Evolutionary conservation across 208 protist genomes (phyloP).

Genomic region (Wallacemonas sp.): DNA sequence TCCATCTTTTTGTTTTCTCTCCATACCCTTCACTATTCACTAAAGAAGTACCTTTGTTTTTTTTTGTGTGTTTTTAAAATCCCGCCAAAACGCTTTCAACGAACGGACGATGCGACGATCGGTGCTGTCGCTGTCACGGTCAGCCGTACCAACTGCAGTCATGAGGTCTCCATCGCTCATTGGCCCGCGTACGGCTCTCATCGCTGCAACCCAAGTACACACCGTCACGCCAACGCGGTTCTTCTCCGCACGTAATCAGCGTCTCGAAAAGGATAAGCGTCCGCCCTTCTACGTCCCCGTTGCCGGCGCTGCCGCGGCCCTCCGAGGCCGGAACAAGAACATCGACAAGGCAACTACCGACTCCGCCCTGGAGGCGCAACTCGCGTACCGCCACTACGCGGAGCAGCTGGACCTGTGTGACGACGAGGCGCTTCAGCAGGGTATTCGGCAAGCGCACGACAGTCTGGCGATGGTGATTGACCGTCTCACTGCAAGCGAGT

Average conservation of each 20-base stretch:
- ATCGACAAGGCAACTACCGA: background rate
- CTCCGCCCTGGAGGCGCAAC: background rate
- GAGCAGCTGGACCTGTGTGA: conserved; percentile 27
- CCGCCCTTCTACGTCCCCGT: conserved; percentile 1
- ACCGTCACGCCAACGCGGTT: background rate
- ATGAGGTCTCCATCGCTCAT: too few species aligned
- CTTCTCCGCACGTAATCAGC: conserved; percentile 9
- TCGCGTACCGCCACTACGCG: conserved; percentile 11
- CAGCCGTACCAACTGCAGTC: too few species aligned
- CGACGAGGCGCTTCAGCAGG: conserved; percentile 57
- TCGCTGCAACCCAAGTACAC: too few species aligned
- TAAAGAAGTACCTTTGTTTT: too few species aligned
- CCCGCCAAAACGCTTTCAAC: too few species aligned
- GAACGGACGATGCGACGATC: too few species aligned
- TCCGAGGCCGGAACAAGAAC: background rate
- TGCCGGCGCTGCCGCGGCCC: background rate
- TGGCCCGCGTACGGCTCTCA: too few species aligned
- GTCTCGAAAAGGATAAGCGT: background rate
- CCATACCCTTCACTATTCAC: too few species aligned
- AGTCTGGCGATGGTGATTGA: conserved; percentile 51
- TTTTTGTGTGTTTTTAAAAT: too few species aligned
- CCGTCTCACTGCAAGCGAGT: conserved; percentile 21
- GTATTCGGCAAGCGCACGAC: conserved; percentile 71
- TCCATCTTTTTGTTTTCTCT: too few species aligned
- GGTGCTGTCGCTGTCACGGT: too few species aligned